Evolutionary conservation across 495 filamentous ascomycete genomes (phyloP), one percentile per base, ranked within the genome.

Genomic region (Annulohypoxylon stygium): DNA sequence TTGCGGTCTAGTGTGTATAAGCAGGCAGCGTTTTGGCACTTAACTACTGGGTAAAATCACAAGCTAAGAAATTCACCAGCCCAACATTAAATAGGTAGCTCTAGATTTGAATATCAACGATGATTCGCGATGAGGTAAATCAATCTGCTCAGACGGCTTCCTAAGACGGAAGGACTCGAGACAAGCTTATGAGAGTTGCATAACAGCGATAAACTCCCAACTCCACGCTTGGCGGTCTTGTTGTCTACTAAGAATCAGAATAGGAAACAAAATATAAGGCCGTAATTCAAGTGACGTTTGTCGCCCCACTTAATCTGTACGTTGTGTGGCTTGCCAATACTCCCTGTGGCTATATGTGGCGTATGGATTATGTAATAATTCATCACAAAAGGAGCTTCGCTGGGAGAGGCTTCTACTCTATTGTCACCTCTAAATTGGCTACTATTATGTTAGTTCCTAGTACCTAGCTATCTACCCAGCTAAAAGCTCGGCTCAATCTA

Each of bases 151-250:
- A 51, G 54, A 60, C 48, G 47, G n/a, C 51, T 74, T 74, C 71
- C 66, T 59, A 70, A 70, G 67, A 70, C 7, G 54, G 71, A 74
- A 74, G 61, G 71, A 57, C 63, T 70, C 45, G 25, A 65, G 60
- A 55, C 45, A 48, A 60, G 47, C 23, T 70, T 50, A 57, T 59
- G 58, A 45, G 11, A 33, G 58, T 67, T 25, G 48, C 47, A 25
- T 57, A 26, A 20, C 41, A 20, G 57, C 36, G 11, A 62, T 30
- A 4, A 51, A 6, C 14, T 25, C 41, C 53, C 43, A 43, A n/a
- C 23, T 62, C 25, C 36, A 33, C 14, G 30, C 69, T 62, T 66
- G 62, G 69, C 62, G 8, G 45, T 20, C 47, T 20, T 41, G 50
- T 30, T 26, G 14, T 36, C 33, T 18, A 26, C 26, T 41, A 30